Evolutionary conservation across 2,329 filamentous ascomycete species (phyloP).

Genomic region (Cyphellophora europaea): DNA sequence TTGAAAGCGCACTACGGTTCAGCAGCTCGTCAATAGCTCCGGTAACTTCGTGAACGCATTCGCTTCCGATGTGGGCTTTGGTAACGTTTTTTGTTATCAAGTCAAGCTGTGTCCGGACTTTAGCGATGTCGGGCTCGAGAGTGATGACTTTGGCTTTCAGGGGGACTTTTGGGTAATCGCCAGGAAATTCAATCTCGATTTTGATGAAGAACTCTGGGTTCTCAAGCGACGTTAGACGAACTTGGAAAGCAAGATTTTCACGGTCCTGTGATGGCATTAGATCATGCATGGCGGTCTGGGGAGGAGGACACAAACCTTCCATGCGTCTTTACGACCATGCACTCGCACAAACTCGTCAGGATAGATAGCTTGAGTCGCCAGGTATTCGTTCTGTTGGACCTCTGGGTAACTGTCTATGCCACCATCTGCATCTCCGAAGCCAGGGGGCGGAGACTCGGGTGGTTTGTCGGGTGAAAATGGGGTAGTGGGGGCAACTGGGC

Average conservation of each 20-base stretch:
- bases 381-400: slow-evolving; percentile 15
- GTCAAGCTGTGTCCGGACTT: slow-evolving; percentile 10
- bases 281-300: too few relatives aligned
- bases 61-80: slow-evolving; percentile 9
- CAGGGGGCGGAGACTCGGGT: too few relatives aligned
- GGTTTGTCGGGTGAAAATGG: not conserved
- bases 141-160: slow-evolving; percentile 15
- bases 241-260: slow-evolving; percentile 17
- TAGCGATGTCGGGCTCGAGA: slow-evolving; percentile 11
- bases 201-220: slow-evolving; percentile 15
- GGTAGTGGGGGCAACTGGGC: not conserved
- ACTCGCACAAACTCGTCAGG: slow-evolving; percentile 16
- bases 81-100: slow-evolving; percentile 11
- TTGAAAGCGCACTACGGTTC: slow-evolving; percentile 9
- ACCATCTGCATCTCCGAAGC: too few relatives aligned
- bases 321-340: slow-evolving; percentile 15
- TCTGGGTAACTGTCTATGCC: slow-evolving; percentile 10
- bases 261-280: slow-evolving; percentile 11
- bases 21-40: slow-evolving; percentile 15
- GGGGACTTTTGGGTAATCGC: slow-evolving; percentile 16
- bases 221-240: slow-evolving; percentile 11
- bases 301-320: slow-evolving; percentile 10
- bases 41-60: slow-evolving; percentile 14
- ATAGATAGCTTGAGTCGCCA: slow-evolving; percentile 16
- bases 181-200: slow-evolving; percentile 18